phyloP scores from a whole-genome alignment of 495 filamentous ascomycete genomes.

The Darksidea phi region DNA sequence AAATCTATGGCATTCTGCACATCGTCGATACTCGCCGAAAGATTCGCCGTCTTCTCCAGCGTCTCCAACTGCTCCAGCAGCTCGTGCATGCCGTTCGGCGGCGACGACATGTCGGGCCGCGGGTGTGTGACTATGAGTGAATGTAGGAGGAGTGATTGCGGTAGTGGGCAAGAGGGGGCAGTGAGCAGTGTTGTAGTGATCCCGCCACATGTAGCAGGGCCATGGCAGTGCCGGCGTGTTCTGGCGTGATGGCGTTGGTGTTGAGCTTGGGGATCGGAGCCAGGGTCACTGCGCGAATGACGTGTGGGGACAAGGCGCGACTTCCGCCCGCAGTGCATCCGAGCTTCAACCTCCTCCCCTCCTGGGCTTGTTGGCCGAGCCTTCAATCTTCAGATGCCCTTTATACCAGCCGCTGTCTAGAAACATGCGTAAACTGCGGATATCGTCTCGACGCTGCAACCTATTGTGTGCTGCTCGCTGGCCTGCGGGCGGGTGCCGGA shows the following conservation, averaged over 20 bases:
- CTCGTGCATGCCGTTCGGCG: constrained; percentile 57
- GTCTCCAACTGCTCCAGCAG: constrained; percentile 53
- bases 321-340: background rate
- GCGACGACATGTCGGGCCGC: constrained; percentile 10
- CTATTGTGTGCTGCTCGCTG: constrained; percentile 2
- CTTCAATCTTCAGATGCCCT: background rate
- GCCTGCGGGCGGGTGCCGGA: constrained; percentile 1
- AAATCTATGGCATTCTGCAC: constrained; percentile 77
- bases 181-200: background rate
- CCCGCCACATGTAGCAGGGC: constrained; percentile 1
- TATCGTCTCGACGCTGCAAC: background rate
- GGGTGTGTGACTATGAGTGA: constrained; percentile 6
- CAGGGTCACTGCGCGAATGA: constrained; percentile 5
- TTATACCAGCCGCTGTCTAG: background rate
- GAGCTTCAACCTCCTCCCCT: background rate
- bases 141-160: background rate
- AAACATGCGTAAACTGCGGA: constrained; percentile 3
- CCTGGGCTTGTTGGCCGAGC: background rate
- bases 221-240: background rate
- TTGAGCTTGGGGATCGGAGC: constrained; percentile 7
- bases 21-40: constrained; percentile 68
- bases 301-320: constrained; percentile 18
- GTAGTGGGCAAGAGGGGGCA: background rate
- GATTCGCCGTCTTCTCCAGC: constrained; percentile 67
- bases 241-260: constrained; percentile 19